Evolutionary conservation across 352 stramenopile species (phyloP).

Genomic region (Phytopythium boreale): DNA sequence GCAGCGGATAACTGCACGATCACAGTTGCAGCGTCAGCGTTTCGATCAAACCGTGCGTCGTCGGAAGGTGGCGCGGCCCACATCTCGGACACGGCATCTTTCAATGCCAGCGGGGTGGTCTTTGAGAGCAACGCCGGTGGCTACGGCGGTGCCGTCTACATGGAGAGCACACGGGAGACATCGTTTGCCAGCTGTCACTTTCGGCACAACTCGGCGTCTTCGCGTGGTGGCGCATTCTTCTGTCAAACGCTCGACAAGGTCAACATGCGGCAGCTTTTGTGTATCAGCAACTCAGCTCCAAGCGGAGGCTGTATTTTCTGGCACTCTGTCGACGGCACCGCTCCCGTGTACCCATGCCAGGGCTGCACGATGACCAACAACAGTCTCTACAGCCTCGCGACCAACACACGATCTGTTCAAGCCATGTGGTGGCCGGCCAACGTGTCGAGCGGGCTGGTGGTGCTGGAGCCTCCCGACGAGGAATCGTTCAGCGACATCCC

Average conservation of each 20-base stretch:
- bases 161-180: constrained; percentile 14
- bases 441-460: constrained; percentile 34
- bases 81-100: constrained; percentile 17
- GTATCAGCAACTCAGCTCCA: constrained; percentile 31
- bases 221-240: constrained; percentile 49
- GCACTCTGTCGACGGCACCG: constrained; percentile 27
- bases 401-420: constrained; percentile 51
- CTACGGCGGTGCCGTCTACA: constrained; percentile 38
- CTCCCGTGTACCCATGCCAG: constrained; percentile 28
- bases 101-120: constrained; percentile 13
- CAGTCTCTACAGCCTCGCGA: constrained; percentile 48
- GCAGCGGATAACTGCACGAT: constrained; percentile 10
- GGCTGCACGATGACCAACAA: constrained; percentile 42
- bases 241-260: constrained; percentile 29
- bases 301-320: constrained; percentile 70
- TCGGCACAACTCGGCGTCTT: constrained; percentile 25
- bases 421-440: constrained; percentile 58
- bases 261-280: constrained; percentile 20
- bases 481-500: constrained; percentile 41
- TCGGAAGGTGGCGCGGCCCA: constrained; percentile 32
- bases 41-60: constrained; percentile 21
- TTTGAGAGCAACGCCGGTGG: constrained; percentile 30
- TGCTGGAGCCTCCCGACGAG: constrained; percentile 43
- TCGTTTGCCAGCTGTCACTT: constrained; percentile 23
- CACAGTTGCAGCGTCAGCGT: constrained; percentile 12